phyloP scores from a whole-genome alignment of 164 flowering plant genomes.

The Houttuynia cordata region DNA sequence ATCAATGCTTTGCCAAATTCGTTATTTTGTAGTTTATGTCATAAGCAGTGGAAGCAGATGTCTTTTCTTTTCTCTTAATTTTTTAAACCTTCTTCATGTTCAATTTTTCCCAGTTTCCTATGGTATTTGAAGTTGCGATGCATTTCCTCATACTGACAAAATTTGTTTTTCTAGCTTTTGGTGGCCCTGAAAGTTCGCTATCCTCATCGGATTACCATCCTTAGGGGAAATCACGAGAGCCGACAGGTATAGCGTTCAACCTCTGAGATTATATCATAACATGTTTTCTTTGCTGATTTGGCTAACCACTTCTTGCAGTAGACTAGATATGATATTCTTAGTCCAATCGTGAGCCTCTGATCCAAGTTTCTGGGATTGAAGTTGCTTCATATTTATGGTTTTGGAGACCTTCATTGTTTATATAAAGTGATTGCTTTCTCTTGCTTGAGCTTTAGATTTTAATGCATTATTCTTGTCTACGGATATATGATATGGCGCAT shows the following conservation, averaged over 20 bases:
- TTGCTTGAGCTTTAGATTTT: background rate
- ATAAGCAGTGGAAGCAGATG: too few relatives aligned
- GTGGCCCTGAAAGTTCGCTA: conserved; percentile 90
- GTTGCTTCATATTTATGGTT: background rate
- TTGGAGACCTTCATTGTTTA: background rate
- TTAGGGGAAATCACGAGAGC: conserved; percentile 96
- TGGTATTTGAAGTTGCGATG: background rate
- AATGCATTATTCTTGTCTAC: background rate
- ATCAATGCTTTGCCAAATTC: too few relatives aligned
- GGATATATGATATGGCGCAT: background rate
- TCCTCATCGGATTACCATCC: conserved; percentile 79
- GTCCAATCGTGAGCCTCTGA: background rate
- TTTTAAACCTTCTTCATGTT: background rate
- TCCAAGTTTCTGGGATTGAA: background rate
- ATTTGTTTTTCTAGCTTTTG: conserved; percentile 46
- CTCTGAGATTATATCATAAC: background rate
- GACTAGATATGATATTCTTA: background rate
- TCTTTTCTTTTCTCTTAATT: background rate
- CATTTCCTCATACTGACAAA: conserved; percentile 4
- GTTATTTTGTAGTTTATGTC: too few relatives aligned
- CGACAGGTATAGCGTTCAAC: conserved; percentile 54
- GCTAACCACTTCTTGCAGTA: background rate
- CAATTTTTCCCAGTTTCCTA: background rate
- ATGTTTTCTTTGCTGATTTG: background rate
- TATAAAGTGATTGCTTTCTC: background rate